Conservation (phyloP, 768 basidiomycete species). For the Pleurotus cornucopiae region DNA sequence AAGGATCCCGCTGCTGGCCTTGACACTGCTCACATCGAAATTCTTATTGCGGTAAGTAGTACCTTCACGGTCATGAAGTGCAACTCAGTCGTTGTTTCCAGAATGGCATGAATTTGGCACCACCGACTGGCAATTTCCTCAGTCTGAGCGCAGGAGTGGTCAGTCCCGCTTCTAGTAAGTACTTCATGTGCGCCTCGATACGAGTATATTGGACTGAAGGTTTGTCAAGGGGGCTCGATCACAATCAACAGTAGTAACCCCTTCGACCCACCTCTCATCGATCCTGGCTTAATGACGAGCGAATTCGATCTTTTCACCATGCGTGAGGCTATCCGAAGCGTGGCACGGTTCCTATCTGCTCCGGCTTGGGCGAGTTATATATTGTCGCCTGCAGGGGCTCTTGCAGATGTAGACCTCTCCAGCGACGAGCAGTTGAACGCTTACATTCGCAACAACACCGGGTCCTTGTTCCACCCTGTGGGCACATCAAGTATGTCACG, state of each 20-base stretch:
- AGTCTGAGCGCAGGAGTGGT: not conserved
- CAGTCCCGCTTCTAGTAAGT: not conserved
- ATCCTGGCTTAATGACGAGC: slow-evolving; percentile 17
- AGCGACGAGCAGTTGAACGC: slow-evolving; percentile 22
- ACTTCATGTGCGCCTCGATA: not conserved
- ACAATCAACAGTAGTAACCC: slow-evolving; percentile 23
- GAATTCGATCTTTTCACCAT: slow-evolving; percentile 22
- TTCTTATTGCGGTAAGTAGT: slow-evolving; percentile 23
- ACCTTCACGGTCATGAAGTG: not conserved
- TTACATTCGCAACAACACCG: slow-evolving; percentile 17
- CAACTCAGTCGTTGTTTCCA: not conserved
- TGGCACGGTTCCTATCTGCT: slow-evolving; percentile 20
- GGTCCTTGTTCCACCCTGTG: slow-evolving; percentile 21
- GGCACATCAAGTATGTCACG: slow-evolving; percentile 28
- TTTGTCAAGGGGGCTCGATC: slow-evolving; percentile 19
- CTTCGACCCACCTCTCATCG: slow-evolving; percentile 21
- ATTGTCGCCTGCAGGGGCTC: slow-evolving; percentile 12
- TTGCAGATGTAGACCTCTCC: slow-evolving; percentile 17
- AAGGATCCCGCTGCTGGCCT: slow-evolving; percentile 33
- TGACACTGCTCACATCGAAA: slow-evolving; percentile 29
- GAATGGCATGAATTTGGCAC: not conserved
- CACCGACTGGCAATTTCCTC: slow-evolving; percentile 12
- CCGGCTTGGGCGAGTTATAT: slow-evolving; percentile 25
- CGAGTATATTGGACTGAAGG: not conserved
- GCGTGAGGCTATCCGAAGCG: slow-evolving; percentile 21